phyloP scores from a whole-genome alignment of 495 filamentous ascomycete species.

The Chaetomium tenue region DNA sequence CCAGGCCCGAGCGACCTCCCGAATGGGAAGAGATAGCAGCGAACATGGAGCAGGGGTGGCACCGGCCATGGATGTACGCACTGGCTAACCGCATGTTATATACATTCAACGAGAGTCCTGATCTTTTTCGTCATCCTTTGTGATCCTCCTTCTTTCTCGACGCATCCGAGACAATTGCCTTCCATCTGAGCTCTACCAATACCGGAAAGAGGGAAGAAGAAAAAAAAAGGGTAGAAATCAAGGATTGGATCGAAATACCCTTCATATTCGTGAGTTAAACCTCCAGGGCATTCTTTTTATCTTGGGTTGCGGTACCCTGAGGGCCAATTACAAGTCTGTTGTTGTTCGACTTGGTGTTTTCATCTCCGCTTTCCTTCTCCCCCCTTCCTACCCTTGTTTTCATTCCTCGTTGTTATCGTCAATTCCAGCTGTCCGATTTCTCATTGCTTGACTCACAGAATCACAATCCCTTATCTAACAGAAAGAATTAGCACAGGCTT shows the following conservation, averaged over 20 bases:
- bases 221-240: neutral
- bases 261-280: neutral
- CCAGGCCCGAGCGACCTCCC: conserved; percentile 8
- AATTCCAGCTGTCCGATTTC: conserved; percentile 18
- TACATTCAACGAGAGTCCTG: conserved; percentile 12
- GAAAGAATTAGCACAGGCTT: conserved; percentile 1
- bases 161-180: conserved; percentile 14
- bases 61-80: neutral
- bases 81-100: neutral
- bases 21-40: neutral
- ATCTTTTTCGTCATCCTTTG: conserved; percentile 21
- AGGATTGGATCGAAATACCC: neutral
- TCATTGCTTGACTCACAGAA: conserved; percentile 9
- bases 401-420: conserved; percentile 1
- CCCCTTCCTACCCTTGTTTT: neutral
- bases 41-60: conserved; percentile 12
- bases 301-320: neutral
- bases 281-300: neutral
- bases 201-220: neutral
- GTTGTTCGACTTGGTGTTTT: too few species aligned
- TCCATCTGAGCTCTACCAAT: neutral
- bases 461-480: neutral
- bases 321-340: too few species aligned
- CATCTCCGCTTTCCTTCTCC: neutral
- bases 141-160: neutral